A percentile compares a stretch with the other conserved stretches of the same genome.
Evolutionary conservation across 176 grass and related monocot genomes (phyloP).

Genomic region (Saccharum officinarum): DNA sequence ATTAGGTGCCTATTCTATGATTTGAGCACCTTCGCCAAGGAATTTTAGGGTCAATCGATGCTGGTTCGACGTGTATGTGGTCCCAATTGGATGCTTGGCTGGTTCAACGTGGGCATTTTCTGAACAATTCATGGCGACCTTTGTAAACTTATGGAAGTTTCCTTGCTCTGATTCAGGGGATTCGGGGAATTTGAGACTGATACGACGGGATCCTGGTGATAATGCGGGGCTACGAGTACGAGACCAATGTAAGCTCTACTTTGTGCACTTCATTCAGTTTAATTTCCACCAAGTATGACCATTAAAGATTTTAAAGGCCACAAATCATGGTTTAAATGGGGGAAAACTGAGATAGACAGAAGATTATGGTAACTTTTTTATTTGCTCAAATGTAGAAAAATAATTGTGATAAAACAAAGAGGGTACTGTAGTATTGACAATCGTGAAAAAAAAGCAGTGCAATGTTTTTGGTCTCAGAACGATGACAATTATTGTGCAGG

Average conservation of each 20-base stretch:
- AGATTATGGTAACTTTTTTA: not conserved
- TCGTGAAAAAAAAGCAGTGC: not conserved
- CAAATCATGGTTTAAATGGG: not conserved
- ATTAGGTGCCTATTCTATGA: not conserved
- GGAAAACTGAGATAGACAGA: not conserved
- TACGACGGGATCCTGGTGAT: conserved; percentile 2
- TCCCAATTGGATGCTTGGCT: not conserved
- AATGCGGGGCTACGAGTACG: conserved; percentile 53
- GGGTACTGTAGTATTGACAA: not conserved
- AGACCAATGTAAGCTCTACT: conserved; percentile 45
- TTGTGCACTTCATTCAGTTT: not conserved
- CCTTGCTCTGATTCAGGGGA: conserved; percentile 26
- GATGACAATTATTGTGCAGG: conserved; percentile 12
- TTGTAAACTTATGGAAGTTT: not conserved
- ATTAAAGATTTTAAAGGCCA: not conserved
- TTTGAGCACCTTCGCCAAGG: not conserved
- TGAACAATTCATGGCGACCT: not conserved
- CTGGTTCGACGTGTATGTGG: not conserved
- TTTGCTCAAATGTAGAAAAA: not conserved
- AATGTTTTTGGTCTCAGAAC: not conserved
- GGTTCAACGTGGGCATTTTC: not conserved
- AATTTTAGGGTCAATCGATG: conserved; percentile 6
- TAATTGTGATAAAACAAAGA: not conserved
- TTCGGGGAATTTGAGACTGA: conserved; percentile 25
- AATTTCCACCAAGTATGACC: not conserved